Evolutionary conservation across 441 rosid genomes (phyloP).

Genomic region (Erodium moschatum): DNA sequence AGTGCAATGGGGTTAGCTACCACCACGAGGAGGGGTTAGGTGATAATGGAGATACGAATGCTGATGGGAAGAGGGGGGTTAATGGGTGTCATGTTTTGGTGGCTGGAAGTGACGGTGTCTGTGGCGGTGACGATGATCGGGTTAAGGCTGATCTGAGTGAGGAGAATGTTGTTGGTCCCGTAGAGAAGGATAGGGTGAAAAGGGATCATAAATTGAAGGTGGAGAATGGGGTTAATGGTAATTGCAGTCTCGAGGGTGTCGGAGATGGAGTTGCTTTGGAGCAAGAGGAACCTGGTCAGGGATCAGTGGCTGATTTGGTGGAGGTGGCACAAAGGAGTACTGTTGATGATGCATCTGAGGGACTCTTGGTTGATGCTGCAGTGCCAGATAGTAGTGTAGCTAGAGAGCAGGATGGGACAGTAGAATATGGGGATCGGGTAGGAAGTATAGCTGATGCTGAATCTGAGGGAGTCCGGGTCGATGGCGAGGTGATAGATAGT

Average conservation of each 20-base stretch:
- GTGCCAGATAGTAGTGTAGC: too few species aligned
- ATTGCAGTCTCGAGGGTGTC: not conserved
- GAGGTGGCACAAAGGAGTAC: too few species aligned
- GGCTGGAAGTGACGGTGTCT: conserved; percentile 12
- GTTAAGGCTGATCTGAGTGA: conserved; percentile 17
- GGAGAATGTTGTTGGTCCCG: conserved; percentile 2
- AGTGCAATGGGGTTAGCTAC: conserved; percentile 14
- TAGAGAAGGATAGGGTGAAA: conserved; percentile 2
- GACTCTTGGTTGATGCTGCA: not conserved
- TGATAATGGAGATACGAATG: not conserved
- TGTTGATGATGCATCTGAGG: not conserved
- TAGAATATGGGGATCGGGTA: not conserved
- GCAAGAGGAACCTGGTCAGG: too few species aligned
- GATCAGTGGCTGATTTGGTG: too few species aligned
- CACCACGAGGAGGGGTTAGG: not conserved
- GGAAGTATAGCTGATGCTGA: not conserved
- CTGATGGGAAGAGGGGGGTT: conserved; percentile 26
- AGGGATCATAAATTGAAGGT: not conserved
- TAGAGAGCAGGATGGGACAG: not conserved
- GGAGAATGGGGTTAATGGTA: not conserved
- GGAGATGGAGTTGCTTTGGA: too few species aligned
- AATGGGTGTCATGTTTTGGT: conserved; percentile 30
- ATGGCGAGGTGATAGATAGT: not conserved
- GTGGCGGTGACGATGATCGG: conserved; percentile 22
- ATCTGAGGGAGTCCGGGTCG: not conserved